These are phyloP conservation scores for Umbelopsis sp. DNA, from an alignment of 371 early-diverging fungal genomes.

Conservation along the genomic window DNA sequence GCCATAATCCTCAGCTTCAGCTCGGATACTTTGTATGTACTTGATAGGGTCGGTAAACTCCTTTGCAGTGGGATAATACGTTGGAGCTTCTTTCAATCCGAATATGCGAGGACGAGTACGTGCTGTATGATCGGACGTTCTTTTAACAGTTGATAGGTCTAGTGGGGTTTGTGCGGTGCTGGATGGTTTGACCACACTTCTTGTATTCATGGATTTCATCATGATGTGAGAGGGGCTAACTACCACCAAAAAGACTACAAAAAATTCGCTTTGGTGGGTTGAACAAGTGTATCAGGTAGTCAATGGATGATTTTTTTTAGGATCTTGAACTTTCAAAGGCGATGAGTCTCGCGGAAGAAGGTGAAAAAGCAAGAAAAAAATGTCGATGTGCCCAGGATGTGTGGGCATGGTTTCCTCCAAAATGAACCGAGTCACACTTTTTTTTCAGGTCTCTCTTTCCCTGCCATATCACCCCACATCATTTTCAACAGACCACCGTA, in stretches of 20 bases:
- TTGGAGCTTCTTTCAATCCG: conserved; percentile 76
- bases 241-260: background rate
- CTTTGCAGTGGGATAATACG: conserved; percentile 80
- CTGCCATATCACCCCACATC: too few relatives aligned
- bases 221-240: background rate
- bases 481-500: too few relatives aligned
- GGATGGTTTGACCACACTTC: conserved; percentile 16
- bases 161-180: conserved; percentile 31
- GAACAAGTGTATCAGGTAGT: background rate
- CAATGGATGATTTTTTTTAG: background rate
- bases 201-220: conserved; percentile 21
- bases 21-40: conserved; percentile 83
- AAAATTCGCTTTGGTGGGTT: background rate
- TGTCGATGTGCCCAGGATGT: conserved; percentile 4
- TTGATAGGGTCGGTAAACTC: conserved; percentile 86
- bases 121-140: conserved; percentile 26
- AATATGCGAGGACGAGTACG: conserved; percentile 61
- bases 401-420: background rate
- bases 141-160: conserved; percentile 36
- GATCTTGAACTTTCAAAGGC: background rate
- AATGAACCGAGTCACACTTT: background rate
- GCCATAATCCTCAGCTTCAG: conserved; percentile 82
- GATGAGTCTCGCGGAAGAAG: background rate
- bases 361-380: background rate
- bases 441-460: too few relatives aligned